Base-by-base conservation (phyloP, 169 alveolate genomes). In the Eimeria sp. region DNA sequence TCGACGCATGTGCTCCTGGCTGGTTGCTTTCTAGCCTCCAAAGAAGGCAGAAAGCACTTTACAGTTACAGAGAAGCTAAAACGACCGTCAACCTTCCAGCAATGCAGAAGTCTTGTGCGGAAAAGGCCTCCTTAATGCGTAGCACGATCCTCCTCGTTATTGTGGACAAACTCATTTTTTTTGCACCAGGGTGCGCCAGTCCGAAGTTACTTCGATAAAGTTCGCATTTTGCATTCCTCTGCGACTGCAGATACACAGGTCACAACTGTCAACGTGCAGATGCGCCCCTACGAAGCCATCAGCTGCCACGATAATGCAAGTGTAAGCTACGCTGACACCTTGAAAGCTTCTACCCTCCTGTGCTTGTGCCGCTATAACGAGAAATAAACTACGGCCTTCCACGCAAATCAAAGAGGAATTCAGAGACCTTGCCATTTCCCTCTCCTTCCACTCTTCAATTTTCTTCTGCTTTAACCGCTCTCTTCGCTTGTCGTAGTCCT, bases 381-480 rank as follows among this genome's bases (percentile, higher is more conserved):
- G 64, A 10, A 78, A 49, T n/a, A 25, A 49, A 49, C 89, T 54
- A 30, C 30, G 71, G 72, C 43, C 6, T 54, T 30, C 49, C 49
- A 80, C 54, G 72, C 72, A 23, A 37, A 74, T 20, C 83, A n/a
- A 85, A 85, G 89, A 16, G 2, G 62, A 25, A 54, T 27, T 30
- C n/a, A 68, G 83, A 27, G 30, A 94, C 96, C 96, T 94, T n/a
- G 96, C 94, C 80, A 94, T 94, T 71, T 94, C 94, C n/a, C 89
- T 58, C 60, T 94, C 96, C 89, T 94, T 94, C 96, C 96, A 94
- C 82, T 94, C 96, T 68, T 94, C 96, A 52, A 94, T 62, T 33
- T 94, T 94, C 80, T 71, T 82, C 16, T 89, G 93, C 80, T 94
- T 89, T 20, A 88, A 78, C 25, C 83, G 80, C 66, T 94, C 95